Percentiles rank a stretch among this genome's conserved stretches.
Evolutionary conservation across 2,329 filamentous ascomycete genomes (phyloP).

Genomic region (Colletotrichum camelliae): DNA sequence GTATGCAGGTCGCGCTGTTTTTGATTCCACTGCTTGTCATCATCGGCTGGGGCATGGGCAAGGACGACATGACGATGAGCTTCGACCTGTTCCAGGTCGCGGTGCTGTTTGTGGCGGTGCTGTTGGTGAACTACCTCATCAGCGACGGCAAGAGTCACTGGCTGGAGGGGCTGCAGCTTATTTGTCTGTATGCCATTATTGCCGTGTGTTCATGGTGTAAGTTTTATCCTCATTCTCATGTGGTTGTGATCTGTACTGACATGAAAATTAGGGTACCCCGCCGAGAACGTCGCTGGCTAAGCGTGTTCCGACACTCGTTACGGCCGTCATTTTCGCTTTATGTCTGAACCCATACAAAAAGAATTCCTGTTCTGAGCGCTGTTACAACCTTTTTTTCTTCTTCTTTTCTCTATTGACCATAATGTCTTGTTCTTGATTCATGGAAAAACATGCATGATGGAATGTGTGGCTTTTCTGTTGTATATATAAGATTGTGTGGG

Average conservation of each 20-base stretch:
- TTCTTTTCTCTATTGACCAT: neutral
- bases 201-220: conserved; percentile 70
- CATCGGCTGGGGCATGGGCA: conserved; percentile 77
- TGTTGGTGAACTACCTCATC: conserved; percentile 87
- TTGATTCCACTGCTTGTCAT: conserved; percentile 79
- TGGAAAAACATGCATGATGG: neutral
- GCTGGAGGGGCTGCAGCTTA: conserved; percentile 77
- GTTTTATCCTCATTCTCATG: conserved; percentile 31
- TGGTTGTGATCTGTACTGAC: neutral
- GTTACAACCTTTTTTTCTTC: neutral
- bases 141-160: conserved; percentile 84
- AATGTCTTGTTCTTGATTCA: conserved; percentile 9
- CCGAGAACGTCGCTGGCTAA: conserved; percentile 14
- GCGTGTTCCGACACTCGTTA: neutral
- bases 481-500: neutral
- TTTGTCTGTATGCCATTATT: conserved; percentile 82
- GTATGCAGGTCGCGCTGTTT: conserved; percentile 82
- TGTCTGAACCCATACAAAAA: neutral
- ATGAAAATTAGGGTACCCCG: neutral
- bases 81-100: conserved; percentile 92
- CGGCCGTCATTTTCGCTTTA: neutral
- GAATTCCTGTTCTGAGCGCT: neutral
- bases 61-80: conserved; percentile 78
- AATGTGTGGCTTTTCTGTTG: neutral
- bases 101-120: conserved; percentile 80